Percentiles rank a stretch among this genome's conserved stretches.
phyloP scores from a whole-genome alignment of 2,329 filamentous ascomycete species.

The Monascus ruber region DNA sequence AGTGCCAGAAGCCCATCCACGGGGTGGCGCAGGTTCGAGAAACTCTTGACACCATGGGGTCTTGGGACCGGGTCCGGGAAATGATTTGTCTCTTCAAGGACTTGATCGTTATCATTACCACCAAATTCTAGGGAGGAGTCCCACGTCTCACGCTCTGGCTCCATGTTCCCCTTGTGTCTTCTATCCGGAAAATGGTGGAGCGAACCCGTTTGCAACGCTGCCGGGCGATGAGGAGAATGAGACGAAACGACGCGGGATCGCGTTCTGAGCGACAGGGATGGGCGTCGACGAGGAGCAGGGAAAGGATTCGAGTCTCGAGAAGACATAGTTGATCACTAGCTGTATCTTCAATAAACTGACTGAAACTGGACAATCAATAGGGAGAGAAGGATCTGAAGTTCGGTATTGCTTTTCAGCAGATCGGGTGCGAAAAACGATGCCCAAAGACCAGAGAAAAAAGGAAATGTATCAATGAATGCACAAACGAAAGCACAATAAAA shows the following conservation, averaged over 20 bases:
- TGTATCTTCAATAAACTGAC: too few relatives aligned
- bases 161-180: constrained; percentile 1
- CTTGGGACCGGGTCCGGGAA: constrained; percentile 20
- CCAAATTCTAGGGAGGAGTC: neutral
- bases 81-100: constrained; percentile 21
- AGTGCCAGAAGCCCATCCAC: constrained; percentile 31
- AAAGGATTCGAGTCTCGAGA: constrained; percentile 17
- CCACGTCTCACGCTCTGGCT: constrained; percentile 11
- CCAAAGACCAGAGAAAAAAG: too few relatives aligned
- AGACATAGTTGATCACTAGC: constrained; percentile 11
- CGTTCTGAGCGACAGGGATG: constrained; percentile 23
- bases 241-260: neutral
- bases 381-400: too few relatives aligned
- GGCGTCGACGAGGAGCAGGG: constrained; percentile 21
- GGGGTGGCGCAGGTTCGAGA: constrained; percentile 31
- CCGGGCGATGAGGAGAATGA: neutral
- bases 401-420: too few relatives aligned
- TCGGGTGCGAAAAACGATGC: too few relatives aligned
- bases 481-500: too few relatives aligned
- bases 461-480: too few relatives aligned
- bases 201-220: neutral
- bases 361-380: too few relatives aligned
- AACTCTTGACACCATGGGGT: constrained; percentile 29
- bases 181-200: neutral
- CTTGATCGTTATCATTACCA: constrained; percentile 13